Evolutionary conservation across 768 basidiomycete genomes (phyloP).

Genomic region (Rhodotorula paludigena): DNA sequence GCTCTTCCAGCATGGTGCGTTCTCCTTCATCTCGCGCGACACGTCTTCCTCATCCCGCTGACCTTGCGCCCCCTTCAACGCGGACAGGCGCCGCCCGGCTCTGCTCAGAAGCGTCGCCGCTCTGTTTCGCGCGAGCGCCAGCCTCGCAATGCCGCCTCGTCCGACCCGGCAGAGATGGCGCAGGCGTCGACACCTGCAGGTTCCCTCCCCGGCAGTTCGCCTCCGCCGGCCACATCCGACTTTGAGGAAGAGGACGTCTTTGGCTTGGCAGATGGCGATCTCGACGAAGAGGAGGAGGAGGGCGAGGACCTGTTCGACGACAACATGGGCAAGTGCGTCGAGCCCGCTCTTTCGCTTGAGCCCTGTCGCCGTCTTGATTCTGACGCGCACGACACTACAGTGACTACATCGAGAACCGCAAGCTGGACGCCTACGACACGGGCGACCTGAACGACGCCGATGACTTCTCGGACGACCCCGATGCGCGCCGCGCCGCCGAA

Average conservation of each 20-base stretch:
- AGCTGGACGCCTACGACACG: constrained; percentile 80
- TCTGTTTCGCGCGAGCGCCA: constrained; percentile 11
- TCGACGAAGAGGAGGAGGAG: constrained; percentile 57
- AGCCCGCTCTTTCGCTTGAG: neutral
- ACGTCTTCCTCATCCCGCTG: neutral
- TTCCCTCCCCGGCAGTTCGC: constrained; percentile 79
- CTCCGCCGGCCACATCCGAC: constrained; percentile 66
- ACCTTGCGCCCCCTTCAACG: neutral
- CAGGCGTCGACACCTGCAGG: constrained; percentile 52
- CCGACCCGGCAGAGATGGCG: neutral
- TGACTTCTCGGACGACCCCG: constrained; percentile 62
- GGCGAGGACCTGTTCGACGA: constrained; percentile 91
- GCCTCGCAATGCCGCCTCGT: neutral
- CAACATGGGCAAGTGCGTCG: constrained; percentile 63
- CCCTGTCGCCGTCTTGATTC: too few relatives aligned
- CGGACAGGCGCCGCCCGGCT: constrained; percentile 23
- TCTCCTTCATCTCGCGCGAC: neutral
- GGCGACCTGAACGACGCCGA: constrained; percentile 77
- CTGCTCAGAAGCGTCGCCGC: constrained; percentile 32
- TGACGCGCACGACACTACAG: constrained; percentile 37
- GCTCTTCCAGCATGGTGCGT: neutral
- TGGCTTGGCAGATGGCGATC: constrained; percentile 53
- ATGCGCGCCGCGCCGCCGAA: constrained; percentile 75
- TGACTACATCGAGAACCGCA: constrained; percentile 78
- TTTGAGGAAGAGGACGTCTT: constrained; percentile 67